phyloP scores from a whole-genome alignment of 2,329 filamentous ascomycete genomes.

The Sphaerulina musiva region DNA sequence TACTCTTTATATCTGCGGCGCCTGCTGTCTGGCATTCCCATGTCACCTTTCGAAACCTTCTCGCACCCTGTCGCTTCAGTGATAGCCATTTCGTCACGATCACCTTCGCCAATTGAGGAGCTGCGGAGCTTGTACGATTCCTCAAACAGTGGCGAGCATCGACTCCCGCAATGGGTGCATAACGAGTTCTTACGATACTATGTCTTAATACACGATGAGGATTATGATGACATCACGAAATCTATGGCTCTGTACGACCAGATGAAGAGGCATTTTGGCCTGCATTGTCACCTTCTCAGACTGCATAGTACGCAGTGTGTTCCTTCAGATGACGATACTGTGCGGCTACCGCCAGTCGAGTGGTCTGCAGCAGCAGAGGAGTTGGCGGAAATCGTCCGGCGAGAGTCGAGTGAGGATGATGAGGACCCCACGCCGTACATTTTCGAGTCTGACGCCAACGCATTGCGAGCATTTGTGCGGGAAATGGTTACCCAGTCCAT shows the following conservation, averaged over 20 bases:
- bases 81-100: slow-evolving; percentile 89
- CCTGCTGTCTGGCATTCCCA: slow-evolving; percentile 68
- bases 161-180: slow-evolving; percentile 77
- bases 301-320: slow-evolving; percentile 78
- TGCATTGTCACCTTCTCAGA: slow-evolving; percentile 88
- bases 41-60: slow-evolving; percentile 86
- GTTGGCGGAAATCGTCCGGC: slow-evolving; percentile 57
- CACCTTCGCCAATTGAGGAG: slow-evolving; percentile 75
- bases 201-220: slow-evolving; percentile 92
- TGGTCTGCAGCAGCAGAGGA: slow-evolving; percentile 89
- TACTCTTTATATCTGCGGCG: slow-evolving; percentile 80
- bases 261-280: slow-evolving; percentile 97
- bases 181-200: slow-evolving; percentile 93
- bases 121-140: slow-evolving; percentile 75
- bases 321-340: slow-evolving; percentile 84
- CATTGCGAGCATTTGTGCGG: slow-evolving; percentile 80
- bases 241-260: slow-evolving; percentile 90
- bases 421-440: slow-evolving; percentile 70
- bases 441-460: slow-evolving; percentile 85
- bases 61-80: slow-evolving; percentile 89
- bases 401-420: slow-evolving; percentile 56
- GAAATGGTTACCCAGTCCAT: slow-evolving; percentile 95
- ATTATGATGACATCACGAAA: slow-evolving; percentile 83
- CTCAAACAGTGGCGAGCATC: slow-evolving; percentile 68
- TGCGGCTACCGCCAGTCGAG: slow-evolving; percentile 71